phyloP scores from a whole-genome alignment of 192 early-diverging fungal species.

The Coemansia umbellata region DNA sequence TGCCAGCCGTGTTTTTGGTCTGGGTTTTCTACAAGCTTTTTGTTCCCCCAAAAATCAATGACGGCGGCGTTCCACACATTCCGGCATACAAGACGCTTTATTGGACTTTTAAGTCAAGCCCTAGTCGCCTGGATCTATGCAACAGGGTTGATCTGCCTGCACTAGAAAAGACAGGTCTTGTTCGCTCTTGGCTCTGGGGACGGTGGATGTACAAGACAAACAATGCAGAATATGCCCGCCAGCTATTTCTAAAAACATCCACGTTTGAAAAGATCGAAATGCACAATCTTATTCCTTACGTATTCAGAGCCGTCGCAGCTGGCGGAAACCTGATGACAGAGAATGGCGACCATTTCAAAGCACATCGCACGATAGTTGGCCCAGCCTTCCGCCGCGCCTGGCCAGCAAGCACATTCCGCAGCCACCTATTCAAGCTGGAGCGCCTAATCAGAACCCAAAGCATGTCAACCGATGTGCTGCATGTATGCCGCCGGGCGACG shows the following conservation, averaged over 20 bases:
- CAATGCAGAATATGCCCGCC: slow-evolving; percentile 44
- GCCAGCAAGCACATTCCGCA: slow-evolving; percentile 36
- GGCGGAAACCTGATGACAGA: slow-evolving; percentile 49
- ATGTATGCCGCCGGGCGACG: slow-evolving; percentile 38
- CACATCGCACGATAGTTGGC: slow-evolving; percentile 40
- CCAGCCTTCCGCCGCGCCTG: slow-evolving; percentile 46
- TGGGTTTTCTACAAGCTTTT: slow-evolving; percentile 16
- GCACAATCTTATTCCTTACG: slow-evolving; percentile 45
- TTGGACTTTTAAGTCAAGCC: slow-evolving; percentile 41
- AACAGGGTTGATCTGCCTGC: slow-evolving; percentile 34
- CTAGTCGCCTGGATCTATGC: slow-evolving; percentile 35
- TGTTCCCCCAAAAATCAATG: slow-evolving; percentile 38
- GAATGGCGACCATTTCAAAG: slow-evolving; percentile 44
- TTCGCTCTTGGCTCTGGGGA: slow-evolving; percentile 43
- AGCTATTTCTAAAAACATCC: slow-evolving; percentile 41
- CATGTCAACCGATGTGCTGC: slow-evolving; percentile 15
- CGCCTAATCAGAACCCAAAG: slow-evolving; percentile 10
- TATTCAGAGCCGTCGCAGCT: slow-evolving; percentile 37
- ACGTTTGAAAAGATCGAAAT: slow-evolving; percentile 44
- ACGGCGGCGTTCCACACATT: slow-evolving; percentile 43
- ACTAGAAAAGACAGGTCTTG: slow-evolving; percentile 22
- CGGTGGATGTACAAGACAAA: slow-evolving; percentile 52
- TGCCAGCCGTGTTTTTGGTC: background rate
- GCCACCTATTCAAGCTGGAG: slow-evolving; percentile 28
- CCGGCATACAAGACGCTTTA: slow-evolving; percentile 39